Percentiles rank a stretch among this genome's conserved stretches.
These are phyloP conservation scores for Xylaria scruposa DNA, from an alignment of 495 filamentous ascomycete genomes.

Conservation along the genomic window DNA sequence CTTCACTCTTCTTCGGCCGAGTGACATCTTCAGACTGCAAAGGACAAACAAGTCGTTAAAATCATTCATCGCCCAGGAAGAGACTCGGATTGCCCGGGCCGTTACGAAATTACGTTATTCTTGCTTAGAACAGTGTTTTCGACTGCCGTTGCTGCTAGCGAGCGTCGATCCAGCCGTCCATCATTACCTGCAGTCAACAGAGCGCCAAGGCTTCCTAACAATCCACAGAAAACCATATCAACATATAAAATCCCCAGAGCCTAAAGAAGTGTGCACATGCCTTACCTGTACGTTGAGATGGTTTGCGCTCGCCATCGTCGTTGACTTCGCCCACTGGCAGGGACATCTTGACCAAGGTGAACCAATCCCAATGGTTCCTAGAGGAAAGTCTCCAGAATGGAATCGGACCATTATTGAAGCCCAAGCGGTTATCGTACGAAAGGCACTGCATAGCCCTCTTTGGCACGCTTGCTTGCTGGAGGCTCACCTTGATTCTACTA, in stretches of 20 bases:
- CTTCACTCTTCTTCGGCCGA: conserved; percentile 49
- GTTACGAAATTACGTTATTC: conserved; percentile 53
- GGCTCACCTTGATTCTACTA: conserved; percentile 56
- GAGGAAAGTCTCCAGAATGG: conserved; percentile 53
- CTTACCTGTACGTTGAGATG: conserved; percentile 59
- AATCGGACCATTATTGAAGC: conserved; percentile 49
- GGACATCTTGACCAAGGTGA: conserved; percentile 53
- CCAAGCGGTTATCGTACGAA: conserved; percentile 49
- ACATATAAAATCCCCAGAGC: conserved; percentile 53
- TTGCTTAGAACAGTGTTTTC: conserved; percentile 56
- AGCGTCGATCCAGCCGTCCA: conserved; percentile 47
- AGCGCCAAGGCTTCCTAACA: conserved; percentile 43
- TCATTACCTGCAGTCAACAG: conserved; percentile 41
- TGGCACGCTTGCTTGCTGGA: conserved; percentile 59
- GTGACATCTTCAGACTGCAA: conserved; percentile 53
- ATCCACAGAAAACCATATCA: conserved; percentile 56
- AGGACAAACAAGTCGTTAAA: conserved; percentile 46
- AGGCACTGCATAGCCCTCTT: conserved; percentile 50
- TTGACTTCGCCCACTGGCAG: conserved; percentile 65
- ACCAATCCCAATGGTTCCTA: conserved; percentile 56
- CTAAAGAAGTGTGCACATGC: conserved; percentile 55
- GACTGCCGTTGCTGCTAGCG: conserved; percentile 50
- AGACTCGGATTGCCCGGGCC: conserved; percentile 44
- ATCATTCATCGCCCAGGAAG: conserved; percentile 49
- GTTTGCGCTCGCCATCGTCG: conserved; percentile 56